Conservation (phyloP, 2,329 filamentous ascomycete species). For the Oidium heveae region DNA sequence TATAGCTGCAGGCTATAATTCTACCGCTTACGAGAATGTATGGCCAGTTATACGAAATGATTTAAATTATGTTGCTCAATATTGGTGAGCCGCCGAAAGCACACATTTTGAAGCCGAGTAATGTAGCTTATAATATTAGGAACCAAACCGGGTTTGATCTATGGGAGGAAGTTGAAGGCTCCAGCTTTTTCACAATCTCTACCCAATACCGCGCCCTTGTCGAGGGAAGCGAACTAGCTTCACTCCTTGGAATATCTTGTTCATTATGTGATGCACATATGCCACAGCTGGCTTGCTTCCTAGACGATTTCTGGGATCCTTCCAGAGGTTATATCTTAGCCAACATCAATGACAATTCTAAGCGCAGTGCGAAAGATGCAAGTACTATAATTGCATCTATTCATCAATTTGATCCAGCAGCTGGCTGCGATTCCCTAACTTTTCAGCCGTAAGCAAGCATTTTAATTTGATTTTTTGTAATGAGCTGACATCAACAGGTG, state of each 20-base stretch:
- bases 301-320: constrained; percentile 45
- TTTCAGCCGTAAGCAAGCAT: constrained; percentile 44
- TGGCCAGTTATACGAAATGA: constrained; percentile 61
- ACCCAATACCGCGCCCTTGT: constrained; percentile 43
- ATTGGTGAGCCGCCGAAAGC: constrained; percentile 24
- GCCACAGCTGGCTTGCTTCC: constrained; percentile 45
- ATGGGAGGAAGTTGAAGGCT: constrained; percentile 59
- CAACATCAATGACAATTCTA: constrained; percentile 38
- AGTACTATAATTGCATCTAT: constrained; percentile 44
- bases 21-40: constrained; percentile 22
- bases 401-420: constrained; percentile 41
- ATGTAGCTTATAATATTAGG: constrained; percentile 5
- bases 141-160: constrained; percentile 42
- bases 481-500: constrained; percentile 6
- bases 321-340: constrained; percentile 35
- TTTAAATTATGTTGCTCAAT: constrained; percentile 46
- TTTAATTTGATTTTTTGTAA: background rate
- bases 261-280: constrained; percentile 35
- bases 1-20: constrained; percentile 29
- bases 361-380: constrained; percentile 42
- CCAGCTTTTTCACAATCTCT: constrained; percentile 55
- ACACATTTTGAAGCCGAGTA: background rate
- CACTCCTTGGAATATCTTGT: constrained; percentile 33
- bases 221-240: constrained; percentile 41
- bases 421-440: constrained; percentile 40